Percentiles rank a stretch among this genome's conserved stretches.
Evolutionary conservation across 331 rosid genomes (phyloP).

Genomic region (Ulmus americana): DNA sequence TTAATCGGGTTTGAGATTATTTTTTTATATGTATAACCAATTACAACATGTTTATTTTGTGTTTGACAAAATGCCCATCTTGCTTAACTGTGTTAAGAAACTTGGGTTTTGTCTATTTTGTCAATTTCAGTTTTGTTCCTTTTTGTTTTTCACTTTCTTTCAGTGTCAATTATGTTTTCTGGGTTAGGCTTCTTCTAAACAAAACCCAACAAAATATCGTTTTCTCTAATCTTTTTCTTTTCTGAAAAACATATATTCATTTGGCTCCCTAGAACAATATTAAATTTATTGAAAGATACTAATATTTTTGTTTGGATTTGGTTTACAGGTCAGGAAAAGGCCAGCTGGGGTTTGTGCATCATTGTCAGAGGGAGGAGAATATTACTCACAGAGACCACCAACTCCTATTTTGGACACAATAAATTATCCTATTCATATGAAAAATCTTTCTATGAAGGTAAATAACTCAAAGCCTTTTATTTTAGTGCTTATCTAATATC

Average conservation of each 20-base stretch:
- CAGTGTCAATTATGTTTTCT: constrained; percentile 1
- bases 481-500: background rate
- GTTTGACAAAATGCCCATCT: constrained; percentile 22
- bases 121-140: constrained; percentile 1
- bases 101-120: constrained; percentile 19
- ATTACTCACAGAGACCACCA: constrained; percentile 60
- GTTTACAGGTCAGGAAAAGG: constrained; percentile 44
- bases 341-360: constrained; percentile 49
- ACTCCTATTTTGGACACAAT: constrained; percentile 87
- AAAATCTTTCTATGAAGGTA: constrained; percentile 76
- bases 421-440: constrained; percentile 85
- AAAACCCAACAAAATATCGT: constrained; percentile 2
- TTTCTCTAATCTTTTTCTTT: background rate
- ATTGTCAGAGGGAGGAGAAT: constrained; percentile 55
- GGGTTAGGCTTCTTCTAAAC: background rate
- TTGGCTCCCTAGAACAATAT: background rate
- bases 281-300: constrained; percentile 23
- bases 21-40: background rate
- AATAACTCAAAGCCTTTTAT: constrained; percentile 1
- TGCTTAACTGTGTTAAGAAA: background rate
- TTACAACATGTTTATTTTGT: constrained; percentile 2
- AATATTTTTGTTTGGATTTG: constrained; percentile 26
- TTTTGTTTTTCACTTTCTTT: background rate
- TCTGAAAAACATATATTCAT: background rate
- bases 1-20: constrained; percentile 43